Percentiles rank a stretch among this genome's conserved stretches.
These are phyloP conservation scores for Xylaria curta DNA, from an alignment of 495 filamentous ascomycete genomes.

Conservation along the genomic window DNA sequence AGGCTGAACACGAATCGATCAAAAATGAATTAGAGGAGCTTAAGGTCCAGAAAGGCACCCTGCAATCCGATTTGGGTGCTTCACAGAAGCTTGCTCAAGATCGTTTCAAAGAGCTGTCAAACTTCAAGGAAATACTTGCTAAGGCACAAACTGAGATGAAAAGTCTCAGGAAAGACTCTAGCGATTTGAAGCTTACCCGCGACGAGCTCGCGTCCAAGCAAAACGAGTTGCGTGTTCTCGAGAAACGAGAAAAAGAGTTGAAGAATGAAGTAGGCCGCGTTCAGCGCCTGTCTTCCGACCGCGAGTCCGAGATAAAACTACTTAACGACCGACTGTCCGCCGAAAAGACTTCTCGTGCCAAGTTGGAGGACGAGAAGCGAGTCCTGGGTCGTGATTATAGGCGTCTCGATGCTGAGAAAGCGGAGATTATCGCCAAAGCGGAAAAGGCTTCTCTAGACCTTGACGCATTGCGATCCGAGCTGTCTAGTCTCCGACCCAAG, in stretches of 20 bases:
- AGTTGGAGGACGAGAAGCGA: constrained; percentile 77
- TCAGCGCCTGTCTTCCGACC: constrained; percentile 71
- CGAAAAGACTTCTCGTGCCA: constrained; percentile 72
- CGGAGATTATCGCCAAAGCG: constrained; percentile 72
- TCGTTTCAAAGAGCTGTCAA: constrained; percentile 86
- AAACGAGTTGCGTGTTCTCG: constrained; percentile 72
- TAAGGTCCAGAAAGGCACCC: constrained; percentile 67
- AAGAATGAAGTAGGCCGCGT: constrained; percentile 72
- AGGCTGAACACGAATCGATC: constrained; percentile 64
- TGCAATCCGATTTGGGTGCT: constrained; percentile 86
- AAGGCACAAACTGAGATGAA: constrained; percentile 87
- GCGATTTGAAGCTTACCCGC: constrained; percentile 70
- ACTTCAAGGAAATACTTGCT: constrained; percentile 76
- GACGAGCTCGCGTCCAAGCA: constrained; percentile 74
- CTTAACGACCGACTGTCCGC: constrained; percentile 78
- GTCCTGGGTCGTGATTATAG: constrained; percentile 75
- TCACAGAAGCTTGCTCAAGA: constrained; percentile 83
- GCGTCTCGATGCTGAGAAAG: constrained; percentile 75
- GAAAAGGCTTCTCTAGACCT: constrained; percentile 74
- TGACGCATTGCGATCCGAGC: constrained; percentile 70
- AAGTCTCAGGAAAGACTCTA: constrained; percentile 74
- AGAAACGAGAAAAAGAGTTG: constrained; percentile 81
- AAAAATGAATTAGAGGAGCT: constrained; percentile 76
- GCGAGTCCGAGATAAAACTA: constrained; percentile 75
- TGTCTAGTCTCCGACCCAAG: constrained; percentile 65